Base-by-base conservation (phyloP, 176 grass and related monocot species). In the Cocos nucifera region DNA sequence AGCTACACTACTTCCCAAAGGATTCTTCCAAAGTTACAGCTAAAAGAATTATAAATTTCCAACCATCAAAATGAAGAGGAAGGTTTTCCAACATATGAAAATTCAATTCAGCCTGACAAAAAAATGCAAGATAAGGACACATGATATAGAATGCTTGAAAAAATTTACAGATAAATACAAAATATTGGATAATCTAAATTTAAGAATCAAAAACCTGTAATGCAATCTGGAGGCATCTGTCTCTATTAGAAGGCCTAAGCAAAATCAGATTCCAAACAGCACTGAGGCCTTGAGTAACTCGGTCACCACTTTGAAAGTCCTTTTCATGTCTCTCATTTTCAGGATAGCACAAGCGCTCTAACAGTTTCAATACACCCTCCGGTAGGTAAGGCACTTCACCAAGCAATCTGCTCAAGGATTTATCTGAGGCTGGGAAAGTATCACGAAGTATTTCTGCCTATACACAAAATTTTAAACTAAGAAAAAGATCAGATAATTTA, bases 201-300 rank as follows among this genome's bases (percentile, higher is more conserved):
- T 26, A 56, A 20, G 9, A 39, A 27, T 39, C 19, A 67, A 59
- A 30, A 57, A 96, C 91, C 83, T 96, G 83, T 72, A 96, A 85
- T 81, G 91, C 91, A 82, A 96, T 87, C 64, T 81, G 80, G 63
- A 96, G 86, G 69, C 86, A 96, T 62, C 75, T 80, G 44, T 81
- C 72, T 54, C 86, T 83, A 61, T 79, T 84, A 56, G 83, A 80
- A 71, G 91, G 86, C 80, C 86, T 89, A 71, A 86, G 61, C 80
- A 90, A 75, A 64, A 96, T 96, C 62, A 96, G 78, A 72, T 81
- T 90, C 91, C 91, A 96, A 30, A 96, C 80, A 72, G 80, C 76
- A 80, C 91, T 96, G 61, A 96, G 83, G 76, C 91, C 91, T 84
- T 96, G 91, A 49, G 80, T 90, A 82, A 96, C 80, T 59, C 91